A percentile compares a stretch with the other conserved stretches of the same genome.
Conservation (phyloP, 2,329 filamentous ascomycete genomes). For the Hypoxylon sp. region DNA sequence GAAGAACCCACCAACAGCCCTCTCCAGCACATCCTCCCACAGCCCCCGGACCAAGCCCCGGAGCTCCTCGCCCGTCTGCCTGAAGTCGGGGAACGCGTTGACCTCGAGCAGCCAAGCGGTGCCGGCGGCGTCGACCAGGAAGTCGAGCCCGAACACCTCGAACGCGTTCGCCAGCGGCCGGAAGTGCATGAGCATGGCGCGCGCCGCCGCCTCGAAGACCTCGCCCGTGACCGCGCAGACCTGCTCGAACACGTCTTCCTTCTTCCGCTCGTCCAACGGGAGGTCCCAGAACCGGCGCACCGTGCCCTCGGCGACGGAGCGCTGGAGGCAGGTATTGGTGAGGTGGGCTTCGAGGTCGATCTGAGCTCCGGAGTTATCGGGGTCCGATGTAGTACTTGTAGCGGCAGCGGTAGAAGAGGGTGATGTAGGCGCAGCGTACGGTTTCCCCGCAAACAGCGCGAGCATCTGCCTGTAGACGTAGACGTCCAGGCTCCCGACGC, state of each 20-base stretch:
- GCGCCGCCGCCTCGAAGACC: slow-evolving; percentile 86
- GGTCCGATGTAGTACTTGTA: slow-evolving; percentile 50
- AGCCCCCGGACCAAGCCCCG: slow-evolving; percentile 79
- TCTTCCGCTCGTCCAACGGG: slow-evolving; percentile 56
- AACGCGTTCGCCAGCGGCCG: slow-evolving; percentile 90
- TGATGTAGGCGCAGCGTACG: slow-evolving; percentile 74
- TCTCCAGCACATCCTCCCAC: slow-evolving; percentile 78
- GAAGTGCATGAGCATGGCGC: slow-evolving; percentile 89
- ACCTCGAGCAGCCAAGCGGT: slow-evolving; percentile 85
- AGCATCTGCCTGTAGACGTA: slow-evolving; percentile 94
- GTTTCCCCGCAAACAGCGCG: slow-evolving; percentile 84
- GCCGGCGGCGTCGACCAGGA: slow-evolving; percentile 77
- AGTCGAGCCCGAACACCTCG: slow-evolving; percentile 93
- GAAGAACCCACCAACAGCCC: slow-evolving; percentile 78
- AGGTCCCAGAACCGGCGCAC: slow-evolving; percentile 84
- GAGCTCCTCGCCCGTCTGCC: slow-evolving; percentile 85
- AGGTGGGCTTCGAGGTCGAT: slow-evolving; percentile 79
- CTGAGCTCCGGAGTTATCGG: slow-evolving; percentile 42
- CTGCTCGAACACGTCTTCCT: slow-evolving; percentile 75
- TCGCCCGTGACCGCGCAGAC: slow-evolving; percentile 81
- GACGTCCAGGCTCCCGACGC: slow-evolving; percentile 80
- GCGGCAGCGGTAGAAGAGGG: slow-evolving; percentile 34
- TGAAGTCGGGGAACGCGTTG: slow-evolving; percentile 97
- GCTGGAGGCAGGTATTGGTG: slow-evolving; percentile 95
- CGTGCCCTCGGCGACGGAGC: slow-evolving; percentile 68